A percentile compares a stretch with the other conserved stretches of the same genome.
phyloP scores from a whole-genome alignment of 1,284 basidiomycete species.

The Veloboletus limbatus region DNA sequence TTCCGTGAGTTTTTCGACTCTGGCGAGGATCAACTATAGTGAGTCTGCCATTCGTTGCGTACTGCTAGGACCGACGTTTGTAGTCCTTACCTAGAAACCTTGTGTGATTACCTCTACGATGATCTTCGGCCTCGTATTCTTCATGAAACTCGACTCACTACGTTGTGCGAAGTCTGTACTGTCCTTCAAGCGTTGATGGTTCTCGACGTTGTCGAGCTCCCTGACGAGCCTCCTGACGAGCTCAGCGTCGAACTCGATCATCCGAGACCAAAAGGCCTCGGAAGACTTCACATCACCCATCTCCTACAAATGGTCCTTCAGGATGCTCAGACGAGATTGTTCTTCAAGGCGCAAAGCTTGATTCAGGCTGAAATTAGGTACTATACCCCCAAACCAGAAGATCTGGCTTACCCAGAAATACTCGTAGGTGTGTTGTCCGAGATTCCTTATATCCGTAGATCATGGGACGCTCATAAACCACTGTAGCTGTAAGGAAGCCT shows the following conservation, averaged over 20 bases:
- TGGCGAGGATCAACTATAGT: constrained; percentile 85
- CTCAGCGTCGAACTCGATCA: constrained; percentile 43
- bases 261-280: constrained; percentile 40
- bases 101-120: constrained; percentile 92
- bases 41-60: constrained; percentile 33
- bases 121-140: constrained; percentile 90
- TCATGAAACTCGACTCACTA: constrained; percentile 82
- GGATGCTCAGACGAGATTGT: constrained; percentile 89
- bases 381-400: constrained; percentile 72
- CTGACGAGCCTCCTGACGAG: constrained; percentile 35
- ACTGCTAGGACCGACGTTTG: not conserved
- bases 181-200: constrained; percentile 93
- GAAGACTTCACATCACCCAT: constrained; percentile 64
- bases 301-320: constrained; percentile 87
- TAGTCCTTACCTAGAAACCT: constrained; percentile 82
- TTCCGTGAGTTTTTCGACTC: constrained; percentile 84
- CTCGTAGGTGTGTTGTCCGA: constrained; percentile 50
- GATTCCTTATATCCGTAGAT: not conserved
- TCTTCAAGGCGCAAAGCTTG: constrained; percentile 91
- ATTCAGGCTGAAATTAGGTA: constrained; percentile 85
- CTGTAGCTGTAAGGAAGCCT: constrained; percentile 44
- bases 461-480: constrained; percentile 8
- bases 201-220: constrained; percentile 59
- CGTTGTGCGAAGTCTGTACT: constrained; percentile 90
- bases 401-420: constrained; percentile 83